A percentile compares a stretch with the other conserved stretches of the same genome.
These are phyloP conservation scores for Ceratobasidium sp. DNA, from an alignment of 1,284 basidiomycete genomes.

Conservation along the genomic window DNA sequence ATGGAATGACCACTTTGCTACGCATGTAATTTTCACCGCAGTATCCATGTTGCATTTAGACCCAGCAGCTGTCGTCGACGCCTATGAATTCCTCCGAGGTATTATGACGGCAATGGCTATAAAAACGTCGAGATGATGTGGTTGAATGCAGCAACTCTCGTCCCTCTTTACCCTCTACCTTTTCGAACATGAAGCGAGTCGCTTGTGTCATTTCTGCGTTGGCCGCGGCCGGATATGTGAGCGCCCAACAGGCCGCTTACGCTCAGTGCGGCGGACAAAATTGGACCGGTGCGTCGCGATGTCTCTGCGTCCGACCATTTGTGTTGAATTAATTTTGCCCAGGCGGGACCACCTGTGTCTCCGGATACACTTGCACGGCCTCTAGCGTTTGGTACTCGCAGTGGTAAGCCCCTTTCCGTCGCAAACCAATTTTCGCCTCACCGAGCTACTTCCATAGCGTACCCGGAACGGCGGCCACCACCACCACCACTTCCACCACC, in stretches of 20 bases:
- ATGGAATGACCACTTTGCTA: background rate
- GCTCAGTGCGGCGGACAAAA: constrained; percentile 41
- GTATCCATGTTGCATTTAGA: background rate
- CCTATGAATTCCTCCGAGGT: constrained; percentile 1
- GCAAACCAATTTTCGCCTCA: background rate
- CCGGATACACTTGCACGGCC: constrained; percentile 44
- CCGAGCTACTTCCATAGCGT: background rate
- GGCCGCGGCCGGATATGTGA: constrained; percentile 41
- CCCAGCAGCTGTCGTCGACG: too few relatives aligned
- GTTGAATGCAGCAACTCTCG: background rate
- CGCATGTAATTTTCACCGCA: background rate
- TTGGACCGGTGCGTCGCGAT: constrained; percentile 24
- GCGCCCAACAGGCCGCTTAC: constrained; percentile 36
- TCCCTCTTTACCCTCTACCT: background rate
- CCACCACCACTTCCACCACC: constrained; percentile 28
- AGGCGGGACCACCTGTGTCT: constrained; percentile 44
- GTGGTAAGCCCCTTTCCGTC: constrained; percentile 13
- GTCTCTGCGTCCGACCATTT: background rate
- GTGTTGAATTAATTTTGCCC: background rate
- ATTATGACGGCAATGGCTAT: background rate
- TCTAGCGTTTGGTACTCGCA: constrained; percentile 37
- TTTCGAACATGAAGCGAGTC: constrained; percentile 16
- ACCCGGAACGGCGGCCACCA: constrained; percentile 1
- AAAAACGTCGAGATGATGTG: background rate
- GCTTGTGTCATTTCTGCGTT: constrained; percentile 12